Evolutionary conservation across 495 filamentous ascomycete genomes (phyloP).

Genomic region (Pseudoneurospora amorphoporcata): DNA sequence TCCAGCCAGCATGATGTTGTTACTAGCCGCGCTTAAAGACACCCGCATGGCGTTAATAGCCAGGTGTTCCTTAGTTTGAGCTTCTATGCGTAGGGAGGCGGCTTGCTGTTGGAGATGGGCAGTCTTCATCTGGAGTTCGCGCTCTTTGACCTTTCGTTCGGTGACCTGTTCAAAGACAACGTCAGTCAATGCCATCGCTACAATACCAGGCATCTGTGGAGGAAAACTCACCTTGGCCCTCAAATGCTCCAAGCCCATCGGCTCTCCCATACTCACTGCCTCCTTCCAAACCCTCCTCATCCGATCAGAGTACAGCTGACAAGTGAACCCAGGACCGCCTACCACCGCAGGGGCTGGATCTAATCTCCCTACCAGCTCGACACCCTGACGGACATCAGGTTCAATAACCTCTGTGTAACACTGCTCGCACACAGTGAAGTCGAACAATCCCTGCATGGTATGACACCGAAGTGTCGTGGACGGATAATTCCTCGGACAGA

Average conservation of each 20-base stretch:
- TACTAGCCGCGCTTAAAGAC: neutral
- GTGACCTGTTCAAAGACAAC: neutral
- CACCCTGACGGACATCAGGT: neutral
- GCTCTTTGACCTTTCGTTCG: conserved; percentile 2
- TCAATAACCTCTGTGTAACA: conserved; percentile 2
- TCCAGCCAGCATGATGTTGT: conserved; percentile 5
- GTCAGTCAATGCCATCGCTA: too few relatives aligned
- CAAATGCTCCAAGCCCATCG: conserved; percentile 1
- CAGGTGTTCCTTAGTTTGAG: conserved; percentile 2
- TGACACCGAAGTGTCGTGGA: conserved; percentile 2
- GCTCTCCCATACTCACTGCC: neutral
- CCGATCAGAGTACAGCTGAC: conserved; percentile 6
- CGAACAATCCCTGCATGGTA: conserved; percentile 4
- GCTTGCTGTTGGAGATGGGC: conserved; percentile 2
- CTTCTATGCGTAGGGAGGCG: neutral
- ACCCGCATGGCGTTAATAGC: neutral
- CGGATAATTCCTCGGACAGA: conserved; percentile 2
- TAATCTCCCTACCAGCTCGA: neutral
- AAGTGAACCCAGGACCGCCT: neutral
- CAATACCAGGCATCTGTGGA: too few relatives aligned
- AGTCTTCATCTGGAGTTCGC: conserved; percentile 3
- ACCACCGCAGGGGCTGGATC: neutral
- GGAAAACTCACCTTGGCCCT: neutral
- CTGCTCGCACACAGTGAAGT: conserved; percentile 7
- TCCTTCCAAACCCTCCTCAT: conserved; percentile 8